A percentile compares a stretch with the other conserved stretches of the same genome.
Evolutionary conservation across 1,139 yeast genomes (phyloP).

Genomic region (Lodderomyces margitis): DNA sequence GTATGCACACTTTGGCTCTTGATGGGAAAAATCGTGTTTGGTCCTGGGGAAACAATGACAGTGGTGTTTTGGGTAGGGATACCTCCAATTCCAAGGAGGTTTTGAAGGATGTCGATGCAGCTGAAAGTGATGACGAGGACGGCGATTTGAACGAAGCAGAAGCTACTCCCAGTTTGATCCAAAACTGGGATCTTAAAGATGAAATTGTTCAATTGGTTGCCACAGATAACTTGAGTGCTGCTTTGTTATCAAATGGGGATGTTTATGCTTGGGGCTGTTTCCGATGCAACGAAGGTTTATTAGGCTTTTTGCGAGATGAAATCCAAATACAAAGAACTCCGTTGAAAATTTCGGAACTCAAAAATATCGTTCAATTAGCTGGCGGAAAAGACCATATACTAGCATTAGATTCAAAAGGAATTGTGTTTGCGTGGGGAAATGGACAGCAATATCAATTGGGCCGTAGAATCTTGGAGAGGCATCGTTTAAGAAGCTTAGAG

Average conservation of each 20-base stretch:
- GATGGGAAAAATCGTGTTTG: conserved; percentile 73
- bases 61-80: conserved; percentile 89
- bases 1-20: conserved; percentile 87
- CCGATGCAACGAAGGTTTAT: conserved; percentile 85
- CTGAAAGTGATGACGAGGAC: conserved; percentile 68
- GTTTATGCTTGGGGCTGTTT: conserved; percentile 98
- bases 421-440: conserved; percentile 96
- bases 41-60: conserved; percentile 98
- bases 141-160: conserved; percentile 87
- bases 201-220: conserved; percentile 84
- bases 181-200: conserved; percentile 11
- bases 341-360: conserved; percentile 56
- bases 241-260: conserved; percentile 74
- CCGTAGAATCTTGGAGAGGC: conserved; percentile 75
- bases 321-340: conserved; percentile 69
- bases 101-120: conserved; percentile 66
- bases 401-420: conserved; percentile 80
- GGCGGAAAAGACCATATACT: conserved; percentile 91
- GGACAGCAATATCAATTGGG: conserved; percentile 94
- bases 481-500: conserved; percentile 64
- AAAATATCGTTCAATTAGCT: conserved; percentile 79
- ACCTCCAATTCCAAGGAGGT: conserved; percentile 61
- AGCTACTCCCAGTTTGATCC: conserved; percentile 78
- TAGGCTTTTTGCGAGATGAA: conserved; percentile 70
- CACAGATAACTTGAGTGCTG: conserved; percentile 87